Conservation (phyloP, 768 basidiomycete species). For the Cystofilobasidium capitatum region DNA sequence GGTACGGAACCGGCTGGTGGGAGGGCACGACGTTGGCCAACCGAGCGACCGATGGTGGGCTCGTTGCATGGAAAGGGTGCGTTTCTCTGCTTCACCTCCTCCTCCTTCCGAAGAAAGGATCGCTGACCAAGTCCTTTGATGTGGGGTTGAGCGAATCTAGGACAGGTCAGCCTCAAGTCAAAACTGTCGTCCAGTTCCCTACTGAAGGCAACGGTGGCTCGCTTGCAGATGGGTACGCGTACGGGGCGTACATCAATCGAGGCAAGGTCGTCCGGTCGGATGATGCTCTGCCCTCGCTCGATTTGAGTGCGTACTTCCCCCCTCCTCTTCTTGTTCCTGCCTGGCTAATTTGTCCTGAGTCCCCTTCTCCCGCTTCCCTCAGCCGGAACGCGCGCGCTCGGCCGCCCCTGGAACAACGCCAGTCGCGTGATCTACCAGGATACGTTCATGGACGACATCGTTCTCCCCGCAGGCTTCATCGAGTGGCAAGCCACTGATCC, state of each 20-base stretch:
- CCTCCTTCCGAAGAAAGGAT: neutral
- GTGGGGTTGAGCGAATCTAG: neutral
- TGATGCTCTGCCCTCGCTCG: conserved; percentile 13
- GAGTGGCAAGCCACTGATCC: neutral
- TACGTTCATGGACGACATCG: conserved; percentile 25
- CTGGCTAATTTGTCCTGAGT: neutral
- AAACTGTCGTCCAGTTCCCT: neutral
- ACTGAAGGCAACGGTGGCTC: neutral
- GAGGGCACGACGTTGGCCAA: conserved; percentile 53
- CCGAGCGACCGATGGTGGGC: conserved; percentile 56
- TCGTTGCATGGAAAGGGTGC: conserved; percentile 55
- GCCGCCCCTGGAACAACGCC: conserved; percentile 58
- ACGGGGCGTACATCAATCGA: conserved; percentile 40
- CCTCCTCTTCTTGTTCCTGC: neutral
- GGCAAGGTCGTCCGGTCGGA: conserved; percentile 39
- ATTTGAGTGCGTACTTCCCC: conserved; percentile 50
- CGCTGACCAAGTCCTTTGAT: neutral
- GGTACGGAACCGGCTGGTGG: conserved; percentile 45
- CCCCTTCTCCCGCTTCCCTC: conserved; percentile 50
- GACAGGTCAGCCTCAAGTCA: conserved; percentile 5
- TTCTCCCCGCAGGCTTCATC: conserved; percentile 28
- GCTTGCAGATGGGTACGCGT: neutral
- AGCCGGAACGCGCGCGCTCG: conserved; percentile 50
- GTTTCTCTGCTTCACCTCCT: neutral
- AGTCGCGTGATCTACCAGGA: conserved; percentile 49